phyloP scores from a whole-genome alignment of 768 basidiomycete species.

The Amanita brunnescens region DNA sequence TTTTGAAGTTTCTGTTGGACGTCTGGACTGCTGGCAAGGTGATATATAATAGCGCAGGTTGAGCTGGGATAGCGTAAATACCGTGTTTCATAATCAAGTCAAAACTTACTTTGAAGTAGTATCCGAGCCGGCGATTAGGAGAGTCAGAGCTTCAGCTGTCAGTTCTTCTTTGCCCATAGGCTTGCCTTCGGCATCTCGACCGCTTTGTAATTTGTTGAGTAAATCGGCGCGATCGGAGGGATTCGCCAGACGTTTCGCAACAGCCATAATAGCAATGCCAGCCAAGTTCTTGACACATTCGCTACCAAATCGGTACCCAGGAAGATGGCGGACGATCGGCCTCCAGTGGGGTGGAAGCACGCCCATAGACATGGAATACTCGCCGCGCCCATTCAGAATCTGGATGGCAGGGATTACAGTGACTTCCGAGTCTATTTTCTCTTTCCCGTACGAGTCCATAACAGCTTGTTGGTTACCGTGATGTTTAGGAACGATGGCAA shows the following conservation, averaged over 20 bases:
- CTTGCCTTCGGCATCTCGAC: conserved; percentile 71
- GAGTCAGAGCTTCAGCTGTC: conserved; percentile 81
- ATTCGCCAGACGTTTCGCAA: conserved; percentile 62
- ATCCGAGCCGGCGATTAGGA: conserved; percentile 84
- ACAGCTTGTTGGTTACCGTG: conserved; percentile 43
- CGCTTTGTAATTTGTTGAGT: conserved; percentile 70
- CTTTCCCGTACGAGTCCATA: conserved; percentile 47
- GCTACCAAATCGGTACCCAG: conserved; percentile 68
- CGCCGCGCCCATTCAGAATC: conserved; percentile 84
- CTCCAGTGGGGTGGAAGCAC: conserved; percentile 66
- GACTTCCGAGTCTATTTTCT: conserved; percentile 32
- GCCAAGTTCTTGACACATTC: conserved; percentile 65
- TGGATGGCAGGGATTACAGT: conserved; percentile 68
- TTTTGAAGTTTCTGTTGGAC: conserved; percentile 65
- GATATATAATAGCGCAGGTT: conserved; percentile 82
- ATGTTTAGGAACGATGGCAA: conserved; percentile 57
- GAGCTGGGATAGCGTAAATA: conserved; percentile 44
- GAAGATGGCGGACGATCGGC: conserved; percentile 52
- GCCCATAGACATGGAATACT: conserved; percentile 80
- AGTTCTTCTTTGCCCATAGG: conserved; percentile 75
- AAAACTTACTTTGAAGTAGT: conserved; percentile 80
- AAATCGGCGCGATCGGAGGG: conserved; percentile 74
- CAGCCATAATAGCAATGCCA: conserved; percentile 72
- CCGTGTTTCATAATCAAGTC: no score
- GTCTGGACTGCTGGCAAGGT: conserved; percentile 60